A percentile compares a stretch with the other conserved stretches of the same genome.
Conservation (phyloP, 208 protist genomes). For the Acanthamoeba royreba region DNA sequence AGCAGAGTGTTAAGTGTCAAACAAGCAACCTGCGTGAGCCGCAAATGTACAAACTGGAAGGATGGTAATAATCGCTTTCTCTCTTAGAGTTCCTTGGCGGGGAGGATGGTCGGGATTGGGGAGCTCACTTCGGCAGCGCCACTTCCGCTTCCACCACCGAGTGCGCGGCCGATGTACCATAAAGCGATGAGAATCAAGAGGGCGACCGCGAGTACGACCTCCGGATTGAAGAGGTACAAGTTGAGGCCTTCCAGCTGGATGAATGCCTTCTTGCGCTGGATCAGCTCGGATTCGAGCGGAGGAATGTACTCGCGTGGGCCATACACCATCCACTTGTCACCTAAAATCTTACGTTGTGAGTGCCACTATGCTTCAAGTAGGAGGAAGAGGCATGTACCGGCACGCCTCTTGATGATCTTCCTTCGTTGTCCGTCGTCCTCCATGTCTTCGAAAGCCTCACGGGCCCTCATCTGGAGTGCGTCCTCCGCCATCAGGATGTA, state of each 20-base stretch:
- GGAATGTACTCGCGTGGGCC: conserved; percentile 85
- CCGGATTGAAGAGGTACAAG: neutral
- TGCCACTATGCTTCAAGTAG: too few relatives aligned
- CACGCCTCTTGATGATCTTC: neutral
- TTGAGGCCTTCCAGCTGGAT: neutral
- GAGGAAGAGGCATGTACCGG: too few relatives aligned
- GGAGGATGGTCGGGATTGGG: neutral
- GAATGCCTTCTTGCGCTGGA: conserved; percentile 45
- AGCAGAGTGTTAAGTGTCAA: neutral
- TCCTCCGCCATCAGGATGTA: conserved; percentile 85
- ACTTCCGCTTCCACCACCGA: neutral
- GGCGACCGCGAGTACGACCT: neutral
- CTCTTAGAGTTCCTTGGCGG: neutral
- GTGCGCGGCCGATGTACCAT: neutral
- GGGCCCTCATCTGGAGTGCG: conserved; percentile 83
- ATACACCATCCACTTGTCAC: conserved; percentile 88
- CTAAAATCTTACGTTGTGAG: too few relatives aligned
- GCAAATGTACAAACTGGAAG: neutral
- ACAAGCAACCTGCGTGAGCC: neutral
- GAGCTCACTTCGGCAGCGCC: too few relatives aligned
- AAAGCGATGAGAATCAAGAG: neutral
- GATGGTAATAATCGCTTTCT: too few relatives aligned
- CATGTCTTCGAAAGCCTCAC: conserved; percentile 79
- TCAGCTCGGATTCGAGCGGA: conserved; percentile 71
- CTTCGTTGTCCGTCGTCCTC: neutral